Base-by-base conservation (phyloP, 1,284 basidiomycete species). In the Moesziomyces antarcticus region DNA sequence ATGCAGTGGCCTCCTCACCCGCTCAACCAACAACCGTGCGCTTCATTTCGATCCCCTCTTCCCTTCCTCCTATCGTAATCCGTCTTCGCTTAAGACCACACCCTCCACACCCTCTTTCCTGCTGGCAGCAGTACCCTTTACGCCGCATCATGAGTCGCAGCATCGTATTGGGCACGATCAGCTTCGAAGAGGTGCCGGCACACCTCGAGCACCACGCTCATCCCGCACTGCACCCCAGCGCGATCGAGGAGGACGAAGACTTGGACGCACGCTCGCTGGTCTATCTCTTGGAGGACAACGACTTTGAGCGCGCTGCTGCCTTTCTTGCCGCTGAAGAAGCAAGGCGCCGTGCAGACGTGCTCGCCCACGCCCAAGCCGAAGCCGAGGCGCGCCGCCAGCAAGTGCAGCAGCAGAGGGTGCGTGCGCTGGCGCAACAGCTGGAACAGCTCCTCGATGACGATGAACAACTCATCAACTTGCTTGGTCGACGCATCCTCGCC, bases 401-500 rank as follows among this genome's bases (percentile, higher is more conserved):
- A 52, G 58, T 24, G 49, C 58, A 48, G 49, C 58, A 48, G 61
- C 60, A n/a, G 59, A 70, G 24, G 30, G 30, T 13, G 30, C 30
- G 30, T 33, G 30, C 30, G 11, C 13, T 33, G 30, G 44, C 43
- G 6, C 56, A 50, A 25, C 44, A 52, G 46, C 63, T 79, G 24
- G 56, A 65, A 13, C 55, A 52, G 14, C 50, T 77, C 22, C 49
- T 79, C 20, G 64, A 67, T 6, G 73, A 77, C n/a, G 57, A 79
- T 33, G 77, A 79, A 1, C 45, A 72, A 42, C 62, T 79, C 10
- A 44, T 73, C 13, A 62, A 77, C 22, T 52, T 74, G 41, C 66
- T 79, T 43, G 77, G 77, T 0, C 60, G 70, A 16, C 63, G 77
- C 18, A 40, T 79, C 5, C 65, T 79, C 6, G 72, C 77, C 1